Evolutionary conservation across 2,329 filamentous ascomycete genomes (phyloP).

Genomic region (Microdochium trichocladiopsis): DNA sequence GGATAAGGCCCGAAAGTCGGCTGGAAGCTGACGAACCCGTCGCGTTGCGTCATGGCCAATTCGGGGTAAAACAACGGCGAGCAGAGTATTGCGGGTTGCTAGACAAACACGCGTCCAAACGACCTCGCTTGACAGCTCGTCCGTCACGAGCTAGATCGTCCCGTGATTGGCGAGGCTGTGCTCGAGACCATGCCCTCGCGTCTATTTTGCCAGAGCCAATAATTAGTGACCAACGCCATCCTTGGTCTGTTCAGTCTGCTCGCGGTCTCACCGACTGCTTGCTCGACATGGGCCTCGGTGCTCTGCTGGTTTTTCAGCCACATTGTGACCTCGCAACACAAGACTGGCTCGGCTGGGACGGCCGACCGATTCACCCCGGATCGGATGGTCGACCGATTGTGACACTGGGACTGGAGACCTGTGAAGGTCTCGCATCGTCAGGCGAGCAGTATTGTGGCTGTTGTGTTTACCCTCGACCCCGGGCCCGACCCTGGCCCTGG

Average conservation of each 20-base stretch:
- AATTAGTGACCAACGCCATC: neutral
- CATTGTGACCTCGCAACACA: slow-evolving; percentile 5
- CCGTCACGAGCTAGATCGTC: no score
- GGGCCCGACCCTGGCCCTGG: neutral
- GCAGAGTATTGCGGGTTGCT: neutral
- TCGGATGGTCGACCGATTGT: neutral
- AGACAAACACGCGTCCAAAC: no score
- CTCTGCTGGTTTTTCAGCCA: slow-evolving; percentile 3
- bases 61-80: neutral
- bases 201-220: neutral
- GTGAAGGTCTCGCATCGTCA: neutral
- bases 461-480: neutral
- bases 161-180: neutral
- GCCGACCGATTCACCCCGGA: neutral
- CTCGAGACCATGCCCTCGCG: neutral
- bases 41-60: neutral
- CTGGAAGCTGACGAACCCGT: neutral
- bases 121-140: no score
- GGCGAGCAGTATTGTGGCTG: neutral
- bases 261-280: neutral
- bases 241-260: neutral
- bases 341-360: neutral
- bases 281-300: neutral
- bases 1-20: neutral
- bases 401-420: neutral